phyloP scores from a whole-genome alignment of 2,329 filamentous ascomycete species.

The Aspergillus quadricinctus region DNA sequence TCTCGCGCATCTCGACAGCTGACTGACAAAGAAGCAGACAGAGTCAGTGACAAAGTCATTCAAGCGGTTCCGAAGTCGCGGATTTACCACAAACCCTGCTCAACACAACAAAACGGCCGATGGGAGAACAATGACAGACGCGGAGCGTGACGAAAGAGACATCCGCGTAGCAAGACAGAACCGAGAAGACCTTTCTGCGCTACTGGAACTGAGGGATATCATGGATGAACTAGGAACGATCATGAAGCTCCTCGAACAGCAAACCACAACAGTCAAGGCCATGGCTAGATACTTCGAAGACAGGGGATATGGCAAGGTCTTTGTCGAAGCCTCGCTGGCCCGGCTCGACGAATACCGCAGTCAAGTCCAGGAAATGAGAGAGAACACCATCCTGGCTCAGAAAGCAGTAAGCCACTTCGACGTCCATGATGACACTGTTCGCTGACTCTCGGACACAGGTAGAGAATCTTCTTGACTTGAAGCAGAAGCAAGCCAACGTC shows the following conservation, averaged over 20 bases:
- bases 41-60: conserved; percentile 60
- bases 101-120: conserved; percentile 26
- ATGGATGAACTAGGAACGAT: conserved; percentile 61
- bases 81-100: conserved; percentile 45
- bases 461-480: conserved; percentile 63
- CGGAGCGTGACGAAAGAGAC: conserved; percentile 42
- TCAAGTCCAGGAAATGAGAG: conserved; percentile 54
- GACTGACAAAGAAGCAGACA: conserved; percentile 38
- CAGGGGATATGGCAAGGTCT: conserved; percentile 44
- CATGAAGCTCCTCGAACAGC: conserved; percentile 54
- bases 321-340: conserved; percentile 51
- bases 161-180: conserved; percentile 53
- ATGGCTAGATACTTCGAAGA: conserved; percentile 32
- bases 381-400: conserved; percentile 54
- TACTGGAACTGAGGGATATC: conserved; percentile 60
- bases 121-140: conserved; percentile 27
- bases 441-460: conserved; percentile 38
- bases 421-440: neutral
- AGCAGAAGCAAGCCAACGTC: conserved; percentile 62
- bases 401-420: conserved; percentile 46
- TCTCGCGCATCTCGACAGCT: neutral
- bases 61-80: conserved; percentile 58
- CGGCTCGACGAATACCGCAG: conserved; percentile 54
- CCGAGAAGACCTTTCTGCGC: conserved; percentile 58
- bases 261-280: conserved; percentile 47